Percentiles rank a stretch among this genome's conserved stretches.
Conservation (phyloP, 805 yeast species). For the Lipomyces sp. region DNA sequence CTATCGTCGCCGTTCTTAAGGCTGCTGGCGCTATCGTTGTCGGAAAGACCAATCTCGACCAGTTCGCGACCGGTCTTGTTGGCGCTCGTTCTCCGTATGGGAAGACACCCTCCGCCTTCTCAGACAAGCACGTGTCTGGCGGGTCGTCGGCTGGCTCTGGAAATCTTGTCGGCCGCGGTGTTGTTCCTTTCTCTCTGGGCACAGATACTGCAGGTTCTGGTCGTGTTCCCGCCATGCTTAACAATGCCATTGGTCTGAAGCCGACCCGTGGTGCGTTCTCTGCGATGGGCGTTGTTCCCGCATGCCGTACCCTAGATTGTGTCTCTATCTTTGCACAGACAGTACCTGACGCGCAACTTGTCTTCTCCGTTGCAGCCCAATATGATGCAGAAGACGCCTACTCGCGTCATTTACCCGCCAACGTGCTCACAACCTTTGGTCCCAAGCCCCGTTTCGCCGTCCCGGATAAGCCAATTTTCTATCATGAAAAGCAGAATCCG, state of each 20-base stretch:
- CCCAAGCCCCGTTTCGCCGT: slow-evolving; percentile 66
- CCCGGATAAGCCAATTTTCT: slow-evolving; percentile 74
- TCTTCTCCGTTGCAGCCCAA: slow-evolving; percentile 66
- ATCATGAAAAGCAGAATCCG: slow-evolving; percentile 75
- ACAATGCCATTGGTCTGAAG: slow-evolving; percentile 87
- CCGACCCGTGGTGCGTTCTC: slow-evolving; percentile 89
- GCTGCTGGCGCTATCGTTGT: slow-evolving; percentile 88
- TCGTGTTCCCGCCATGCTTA: slow-evolving; percentile 93
- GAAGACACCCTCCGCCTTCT: slow-evolving; percentile 74
- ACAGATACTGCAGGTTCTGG: slow-evolving; percentile 99
- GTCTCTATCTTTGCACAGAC: slow-evolving; percentile 80
- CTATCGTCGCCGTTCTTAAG: slow-evolving; percentile 68
- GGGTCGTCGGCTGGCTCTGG: slow-evolving; percentile 98
- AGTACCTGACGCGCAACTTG: slow-evolving; percentile 76
- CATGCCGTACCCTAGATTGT: slow-evolving; percentile 91
- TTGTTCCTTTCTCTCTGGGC: slow-evolving; percentile 84
- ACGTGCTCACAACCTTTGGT: slow-evolving; percentile 60
- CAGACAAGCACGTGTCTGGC: slow-evolving; percentile 77
- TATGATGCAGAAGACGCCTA: slow-evolving; percentile 75
- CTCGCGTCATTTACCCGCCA: slow-evolving; percentile 69
- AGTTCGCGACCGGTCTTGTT: slow-evolving; percentile 95
- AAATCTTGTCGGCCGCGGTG: slow-evolving; percentile 81
- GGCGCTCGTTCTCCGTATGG: slow-evolving; percentile 97
- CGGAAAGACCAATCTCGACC: slow-evolving; percentile 94
- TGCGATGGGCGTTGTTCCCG: slow-evolving; percentile 92